phyloP scores from a whole-genome alignment of 225 moss, liverwort and hornwort species.

The Ulota crispa region DNA sequence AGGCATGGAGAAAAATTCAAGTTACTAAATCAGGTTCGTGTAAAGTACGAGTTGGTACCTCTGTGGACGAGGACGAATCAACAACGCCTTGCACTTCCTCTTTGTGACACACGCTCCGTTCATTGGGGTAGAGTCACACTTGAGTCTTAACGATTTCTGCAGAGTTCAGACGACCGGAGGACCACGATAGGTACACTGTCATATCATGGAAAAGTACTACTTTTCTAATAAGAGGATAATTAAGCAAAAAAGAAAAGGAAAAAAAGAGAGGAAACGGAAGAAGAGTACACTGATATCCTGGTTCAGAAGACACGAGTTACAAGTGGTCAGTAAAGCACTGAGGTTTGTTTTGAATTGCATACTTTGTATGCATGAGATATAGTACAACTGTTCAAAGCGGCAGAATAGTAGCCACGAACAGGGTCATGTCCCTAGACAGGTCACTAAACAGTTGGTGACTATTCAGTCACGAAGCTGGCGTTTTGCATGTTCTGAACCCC shows the following conservation, averaged over 20 bases:
- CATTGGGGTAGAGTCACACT: neutral
- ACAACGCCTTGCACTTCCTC: neutral
- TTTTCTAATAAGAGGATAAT: neutral
- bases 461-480: constrained; percentile 17
- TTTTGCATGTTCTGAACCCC: constrained; percentile 22
- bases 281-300: neutral
- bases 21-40: neutral
- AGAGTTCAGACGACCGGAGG: neutral
- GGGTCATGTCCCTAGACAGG: constrained; percentile 1
- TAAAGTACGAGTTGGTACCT: constrained; percentile 8
- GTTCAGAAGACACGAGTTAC: neutral
- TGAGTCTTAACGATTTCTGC: neutral
- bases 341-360: constrained; percentile 33
- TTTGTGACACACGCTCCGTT: neutral
- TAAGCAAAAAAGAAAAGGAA: no score
- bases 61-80: neutral
- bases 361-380: constrained; percentile 31
- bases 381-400: constrained; percentile 42
- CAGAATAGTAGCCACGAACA: constrained; percentile 45
- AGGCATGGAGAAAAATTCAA: neutral
- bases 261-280: neutral
- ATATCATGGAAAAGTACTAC: neutral
- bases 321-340: constrained; percentile 29
- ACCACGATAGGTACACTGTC: neutral
- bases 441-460: constrained; percentile 16